A percentile compares a stretch with the other conserved stretches of the same genome.
Conservation (phyloP, 2,329 filamentous ascomycete species). For the Pseudocercospora ulei region DNA sequence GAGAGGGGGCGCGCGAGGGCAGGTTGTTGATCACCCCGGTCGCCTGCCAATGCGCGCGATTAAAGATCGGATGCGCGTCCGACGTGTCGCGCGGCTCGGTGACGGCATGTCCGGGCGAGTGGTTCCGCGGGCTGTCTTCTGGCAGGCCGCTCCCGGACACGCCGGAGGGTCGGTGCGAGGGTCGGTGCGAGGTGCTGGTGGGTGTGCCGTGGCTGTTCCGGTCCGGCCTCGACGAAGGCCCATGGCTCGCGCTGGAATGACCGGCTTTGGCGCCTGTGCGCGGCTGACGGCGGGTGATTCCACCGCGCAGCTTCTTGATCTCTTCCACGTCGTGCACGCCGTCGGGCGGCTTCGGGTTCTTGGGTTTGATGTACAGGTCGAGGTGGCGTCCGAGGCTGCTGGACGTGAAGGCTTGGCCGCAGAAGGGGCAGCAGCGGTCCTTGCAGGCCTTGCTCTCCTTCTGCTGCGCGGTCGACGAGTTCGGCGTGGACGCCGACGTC, state of each 20-base stretch:
- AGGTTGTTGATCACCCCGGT: conserved; percentile 72
- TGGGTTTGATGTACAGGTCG: conserved; percentile 86
- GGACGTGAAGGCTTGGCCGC: conserved; percentile 80
- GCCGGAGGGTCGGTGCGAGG: too few species aligned
- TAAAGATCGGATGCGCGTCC: conserved; percentile 38
- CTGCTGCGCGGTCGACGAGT: conserved; percentile 15
- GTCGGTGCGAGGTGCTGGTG: conserved; percentile 1
- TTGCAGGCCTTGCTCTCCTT: conserved; percentile 49
- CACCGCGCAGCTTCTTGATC: conserved; percentile 71
- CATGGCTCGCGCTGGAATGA: conserved; percentile 12
- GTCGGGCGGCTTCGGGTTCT: conserved; percentile 79
- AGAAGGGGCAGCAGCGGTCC: conserved; percentile 82
- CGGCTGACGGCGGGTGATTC: conserved; percentile 77
- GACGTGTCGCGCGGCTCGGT: conserved; percentile 15
- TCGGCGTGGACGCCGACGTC: conserved; percentile 25
- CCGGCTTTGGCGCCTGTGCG: conserved; percentile 40
- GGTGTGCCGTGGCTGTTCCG: conserved; percentile 6
- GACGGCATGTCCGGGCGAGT: conserved; percentile 17
- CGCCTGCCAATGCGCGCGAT: conserved; percentile 60
- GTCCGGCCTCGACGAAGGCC: conserved; percentile 9
- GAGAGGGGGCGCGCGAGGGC: conserved; percentile 35
- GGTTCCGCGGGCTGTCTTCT: conserved; percentile 22
- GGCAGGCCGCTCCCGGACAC: background rate
- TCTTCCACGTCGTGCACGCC: conserved; percentile 83
- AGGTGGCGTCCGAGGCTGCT: conserved; percentile 88